phyloP scores from a whole-genome alignment of 1,139 yeast species.

The Suhomyces anneliseae region DNA sequence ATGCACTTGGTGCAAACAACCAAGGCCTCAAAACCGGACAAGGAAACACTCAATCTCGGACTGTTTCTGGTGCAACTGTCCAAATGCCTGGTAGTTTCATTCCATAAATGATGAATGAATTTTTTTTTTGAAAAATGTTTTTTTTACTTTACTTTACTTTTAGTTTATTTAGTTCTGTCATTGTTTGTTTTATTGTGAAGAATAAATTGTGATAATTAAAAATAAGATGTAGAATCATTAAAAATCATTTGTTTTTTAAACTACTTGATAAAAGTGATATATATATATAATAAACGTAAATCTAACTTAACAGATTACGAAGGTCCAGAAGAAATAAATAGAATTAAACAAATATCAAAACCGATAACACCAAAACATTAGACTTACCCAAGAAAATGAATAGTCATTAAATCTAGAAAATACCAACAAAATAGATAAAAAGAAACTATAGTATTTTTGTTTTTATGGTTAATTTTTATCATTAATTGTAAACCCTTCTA shows the following conservation, averaged over 20 bases:
- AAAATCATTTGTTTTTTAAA: neutral
- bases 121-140: neutral
- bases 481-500: constrained; percentile 55
- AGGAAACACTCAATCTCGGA: neutral
- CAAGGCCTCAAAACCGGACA: neutral
- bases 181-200: neutral
- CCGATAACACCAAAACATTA: neutral
- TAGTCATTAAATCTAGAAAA: too few relatives aligned
- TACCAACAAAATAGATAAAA: neutral
- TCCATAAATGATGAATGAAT: neutral
- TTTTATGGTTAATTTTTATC: neutral
- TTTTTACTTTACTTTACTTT: too few relatives aligned
- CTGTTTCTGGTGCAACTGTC: neutral
- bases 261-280: too few relatives aligned
- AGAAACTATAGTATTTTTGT: neutral
- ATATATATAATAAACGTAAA: too few relatives aligned
- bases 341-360: neutral
- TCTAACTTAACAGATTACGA: neutral
- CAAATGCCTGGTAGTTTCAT: constrained; percentile 8
- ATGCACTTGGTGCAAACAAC: neutral
- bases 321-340: neutral
- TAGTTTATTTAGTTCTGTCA: neutral
- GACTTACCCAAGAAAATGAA: too few relatives aligned
- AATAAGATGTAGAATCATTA: neutral
- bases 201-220: neutral